Percentiles rank a stretch among this genome's conserved stretches.
phyloP scores from a whole-genome alignment of 2,329 filamentous ascomycete genomes.

The Claviceps maximensis region DNA sequence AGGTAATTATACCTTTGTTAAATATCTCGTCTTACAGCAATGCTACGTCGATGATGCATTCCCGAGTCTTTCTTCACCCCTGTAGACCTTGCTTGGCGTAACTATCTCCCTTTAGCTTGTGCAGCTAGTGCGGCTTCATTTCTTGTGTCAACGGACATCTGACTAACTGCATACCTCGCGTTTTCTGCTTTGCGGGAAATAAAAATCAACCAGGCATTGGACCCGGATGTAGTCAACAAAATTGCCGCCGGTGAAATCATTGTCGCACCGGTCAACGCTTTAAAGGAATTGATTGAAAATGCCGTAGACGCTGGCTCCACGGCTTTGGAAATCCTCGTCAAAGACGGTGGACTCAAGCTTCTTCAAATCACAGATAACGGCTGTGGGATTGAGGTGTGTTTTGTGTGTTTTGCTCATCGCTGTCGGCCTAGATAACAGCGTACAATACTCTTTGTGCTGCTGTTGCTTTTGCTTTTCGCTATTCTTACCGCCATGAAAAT shows the following conservation, averaged over 20 bases:
- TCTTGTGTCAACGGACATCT: not conserved
- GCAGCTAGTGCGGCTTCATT: not conserved
- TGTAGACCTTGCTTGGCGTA: too few relatives aligned
- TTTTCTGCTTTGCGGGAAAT: not conserved
- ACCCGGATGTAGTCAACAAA: slow-evolving; percentile 92
- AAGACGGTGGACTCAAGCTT: slow-evolving; percentile 88
- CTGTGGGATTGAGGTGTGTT: slow-evolving; percentile 77
- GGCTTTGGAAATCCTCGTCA: slow-evolving; percentile 76
- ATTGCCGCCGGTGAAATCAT: slow-evolving; percentile 98
- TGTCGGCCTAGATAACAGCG: not conserved
- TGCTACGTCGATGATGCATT: not conserved
- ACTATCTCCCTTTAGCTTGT: too few relatives aligned
- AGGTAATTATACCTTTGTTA: slow-evolving; percentile 19
- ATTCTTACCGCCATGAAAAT: too few relatives aligned
- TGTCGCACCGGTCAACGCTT: slow-evolving; percentile 84
- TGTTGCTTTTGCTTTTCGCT: not conserved
- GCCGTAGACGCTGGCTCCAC: slow-evolving; percentile 95
- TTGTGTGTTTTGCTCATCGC: slow-evolving; percentile 8
- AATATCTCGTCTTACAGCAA: too few relatives aligned
- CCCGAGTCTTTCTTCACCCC: too few relatives aligned
- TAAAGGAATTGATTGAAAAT: slow-evolving; percentile 96
- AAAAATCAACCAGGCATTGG: slow-evolving; percentile 49
- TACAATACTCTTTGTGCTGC: not conserved
- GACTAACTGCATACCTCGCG: not conserved
- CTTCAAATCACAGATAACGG: slow-evolving; percentile 97